A percentile compares a stretch with the other conserved stretches of the same genome.
These are phyloP conservation scores for Podila epigama DNA, from an alignment of 192 early-diverging fungal genomes.

Conservation along the genomic window DNA sequence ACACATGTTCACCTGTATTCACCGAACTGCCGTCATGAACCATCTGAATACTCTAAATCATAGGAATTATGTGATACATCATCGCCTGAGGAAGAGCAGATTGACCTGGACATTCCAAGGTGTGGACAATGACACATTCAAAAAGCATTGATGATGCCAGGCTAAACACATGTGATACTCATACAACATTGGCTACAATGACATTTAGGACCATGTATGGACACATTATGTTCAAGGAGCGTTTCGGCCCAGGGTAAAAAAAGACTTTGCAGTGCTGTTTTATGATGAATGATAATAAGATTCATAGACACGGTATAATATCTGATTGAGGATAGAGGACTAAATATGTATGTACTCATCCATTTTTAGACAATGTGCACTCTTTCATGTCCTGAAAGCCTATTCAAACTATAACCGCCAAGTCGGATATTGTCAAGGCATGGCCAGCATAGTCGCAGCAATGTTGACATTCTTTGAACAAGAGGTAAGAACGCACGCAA, in stretches of 20 bases:
- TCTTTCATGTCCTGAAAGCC: constrained; percentile 82
- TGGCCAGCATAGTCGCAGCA: constrained; percentile 80
- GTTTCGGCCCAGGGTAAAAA: constrained; percentile 64
- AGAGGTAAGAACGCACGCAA: constrained; percentile 50
- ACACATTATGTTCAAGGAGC: constrained; percentile 65
- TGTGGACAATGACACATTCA: constrained; percentile 8
- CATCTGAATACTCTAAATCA: neutral
- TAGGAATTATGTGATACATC: neutral
- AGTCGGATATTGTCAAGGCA: constrained; percentile 91
- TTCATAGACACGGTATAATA: too few relatives aligned
- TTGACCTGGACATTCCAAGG: constrained; percentile 67
- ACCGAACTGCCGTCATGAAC: neutral
- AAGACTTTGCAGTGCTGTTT: neutral
- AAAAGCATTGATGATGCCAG: neutral
- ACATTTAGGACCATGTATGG: constrained; percentile 53
- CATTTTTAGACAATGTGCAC: constrained; percentile 66
- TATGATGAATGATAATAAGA: neutral
- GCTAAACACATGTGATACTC: neutral
- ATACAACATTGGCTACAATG: neutral
- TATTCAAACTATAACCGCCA: constrained; percentile 78
- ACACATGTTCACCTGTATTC: neutral
- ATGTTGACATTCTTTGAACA: constrained; percentile 74
- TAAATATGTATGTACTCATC: too few relatives aligned
- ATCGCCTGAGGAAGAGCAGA: constrained; percentile 43
- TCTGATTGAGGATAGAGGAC: too few relatives aligned